Evolutionary conservation across 202 grass and related monocot species (phyloP).

Genomic region (Digitaria exilis): DNA sequence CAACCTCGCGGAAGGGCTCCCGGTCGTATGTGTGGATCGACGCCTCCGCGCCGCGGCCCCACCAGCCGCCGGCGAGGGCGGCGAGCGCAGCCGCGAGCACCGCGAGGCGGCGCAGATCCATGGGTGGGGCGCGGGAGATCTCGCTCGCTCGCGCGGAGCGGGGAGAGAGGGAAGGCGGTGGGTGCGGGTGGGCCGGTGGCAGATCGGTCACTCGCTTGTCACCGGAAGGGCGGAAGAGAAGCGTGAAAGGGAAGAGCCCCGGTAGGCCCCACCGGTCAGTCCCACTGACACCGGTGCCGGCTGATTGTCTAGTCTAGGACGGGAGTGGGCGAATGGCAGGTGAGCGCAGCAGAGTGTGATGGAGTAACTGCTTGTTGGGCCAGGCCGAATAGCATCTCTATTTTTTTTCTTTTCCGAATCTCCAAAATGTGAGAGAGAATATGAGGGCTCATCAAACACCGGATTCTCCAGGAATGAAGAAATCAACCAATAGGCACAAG

Average conservation of each 20-base stretch:
- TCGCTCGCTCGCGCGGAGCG: slow-evolving; percentile 21
- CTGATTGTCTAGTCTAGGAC: too few species aligned
- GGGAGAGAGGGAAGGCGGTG: slow-evolving; percentile 15
- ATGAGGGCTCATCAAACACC: neutral
- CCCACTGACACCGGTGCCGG: too few species aligned
- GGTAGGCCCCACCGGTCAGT: slow-evolving; percentile 26
- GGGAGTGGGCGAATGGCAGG: too few species aligned
- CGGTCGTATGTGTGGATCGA: slow-evolving; percentile 91
- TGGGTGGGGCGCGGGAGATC: slow-evolving; percentile 52
- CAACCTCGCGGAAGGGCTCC: slow-evolving; percentile 94
- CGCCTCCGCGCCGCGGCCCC: slow-evolving; percentile 49
- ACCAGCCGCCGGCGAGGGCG: slow-evolving; percentile 27
- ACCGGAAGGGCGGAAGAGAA: slow-evolving; percentile 18
- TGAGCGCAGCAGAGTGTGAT: neutral
- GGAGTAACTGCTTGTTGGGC: neutral
- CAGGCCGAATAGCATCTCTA: neutral
- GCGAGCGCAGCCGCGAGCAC: slow-evolving; percentile 32
- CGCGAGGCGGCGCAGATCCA: slow-evolving; percentile 66
- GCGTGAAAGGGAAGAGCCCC: neutral
- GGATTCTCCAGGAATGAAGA: neutral
- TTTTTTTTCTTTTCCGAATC: too few species aligned
- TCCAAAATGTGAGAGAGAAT: too few species aligned
- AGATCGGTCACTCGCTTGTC: slow-evolving; percentile 46
- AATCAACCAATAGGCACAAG: neutral
- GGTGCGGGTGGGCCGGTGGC: slow-evolving; percentile 5